Base-by-base conservation (phyloP, 2,329 filamentous ascomycete species). In the Lecanicillium sp. region DNA sequence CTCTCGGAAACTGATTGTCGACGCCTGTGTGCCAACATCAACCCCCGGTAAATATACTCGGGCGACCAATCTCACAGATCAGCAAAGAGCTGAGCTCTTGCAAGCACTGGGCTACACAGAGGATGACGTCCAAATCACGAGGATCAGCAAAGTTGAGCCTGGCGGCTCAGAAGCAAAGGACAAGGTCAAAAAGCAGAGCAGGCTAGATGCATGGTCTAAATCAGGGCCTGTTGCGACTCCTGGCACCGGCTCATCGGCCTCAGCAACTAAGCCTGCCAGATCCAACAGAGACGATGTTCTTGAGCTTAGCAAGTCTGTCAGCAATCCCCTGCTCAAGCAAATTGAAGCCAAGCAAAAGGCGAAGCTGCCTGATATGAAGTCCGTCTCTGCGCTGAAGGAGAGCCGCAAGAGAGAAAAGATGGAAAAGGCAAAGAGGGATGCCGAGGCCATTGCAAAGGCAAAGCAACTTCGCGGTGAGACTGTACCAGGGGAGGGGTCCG, bases 1-100 rank as follows among this genome's bases (percentile, higher is more conserved):
- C 4, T 71, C 80, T 3, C 65, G 75, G 19, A 63, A 67, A 22
- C 78, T 75, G 47, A 79, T 90, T 47, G 71, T 75, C 39, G 78
- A 80, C 51, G 79, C 80, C 28, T 78, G 85, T 43, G 67, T 84
- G 11, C 57, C 60, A 40, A 77, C 75, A 43, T 70, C 71, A 2
- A 41, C 50, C 42, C 64, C 71, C 27, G 70, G 76, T 55, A 63
- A 68, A 54, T 72, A 74, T 45, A 62, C 70, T 15, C 74, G 81
- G 47, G 81, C 76, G 51, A 94, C 89, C 2, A 95, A 94, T 50
- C 64, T 96, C 48, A 85, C 75, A 11, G 75, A 77, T 27, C 80
- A 83, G 41, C 88, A 96, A 55, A 87, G 89, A 48, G 90, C 89
- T 9, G 85, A 95, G 60, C 68, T 96, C 27, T 63, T 79, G 36